phyloP scores from a whole-genome alignment of 768 basidiomycete species.

The Cystobasidium onofrii region DNA sequence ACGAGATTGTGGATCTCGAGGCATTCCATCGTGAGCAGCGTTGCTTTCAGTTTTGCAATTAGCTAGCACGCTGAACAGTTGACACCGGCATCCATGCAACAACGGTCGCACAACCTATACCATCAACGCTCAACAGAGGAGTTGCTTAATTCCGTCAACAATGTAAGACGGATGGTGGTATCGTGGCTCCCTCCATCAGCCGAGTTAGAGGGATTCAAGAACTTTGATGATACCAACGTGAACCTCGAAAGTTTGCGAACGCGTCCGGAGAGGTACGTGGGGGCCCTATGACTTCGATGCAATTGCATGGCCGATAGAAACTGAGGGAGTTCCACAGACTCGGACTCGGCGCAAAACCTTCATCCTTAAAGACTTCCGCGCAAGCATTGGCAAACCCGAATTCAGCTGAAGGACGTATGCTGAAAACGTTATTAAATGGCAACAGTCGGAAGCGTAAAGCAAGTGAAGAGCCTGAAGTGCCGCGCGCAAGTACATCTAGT shows the following conservation, averaged over 20 bases:
- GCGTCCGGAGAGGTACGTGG: conserved; percentile 16
- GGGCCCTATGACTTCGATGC: neutral
- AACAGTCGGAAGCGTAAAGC: conserved; percentile 11
- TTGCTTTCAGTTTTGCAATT: neutral
- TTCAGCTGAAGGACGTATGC: conserved; percentile 22
- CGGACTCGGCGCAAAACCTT: conserved; percentile 2
- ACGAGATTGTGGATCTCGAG: conserved; percentile 5
- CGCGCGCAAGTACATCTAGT: neutral
- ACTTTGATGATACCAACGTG: neutral
- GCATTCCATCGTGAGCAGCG: conserved; percentile 20
- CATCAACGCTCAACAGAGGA: neutral
- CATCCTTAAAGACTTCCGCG: neutral
- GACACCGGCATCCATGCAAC: neutral
- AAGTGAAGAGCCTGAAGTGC: neutral
- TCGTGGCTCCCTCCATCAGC: conserved; percentile 5
- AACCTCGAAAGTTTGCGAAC: neutral
- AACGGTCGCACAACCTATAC: neutral
- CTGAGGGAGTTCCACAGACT: neutral
- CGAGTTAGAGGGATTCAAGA: neutral
- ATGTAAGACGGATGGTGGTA: conserved; percentile 19
- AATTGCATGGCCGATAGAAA: neutral
- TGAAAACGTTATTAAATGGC: neutral
- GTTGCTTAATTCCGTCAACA: conserved; percentile 1
- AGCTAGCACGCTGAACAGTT: neutral
- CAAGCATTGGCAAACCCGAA: neutral